Conservation (phyloP, 2,329 filamentous ascomycete species). For the Capronia coronata region DNA sequence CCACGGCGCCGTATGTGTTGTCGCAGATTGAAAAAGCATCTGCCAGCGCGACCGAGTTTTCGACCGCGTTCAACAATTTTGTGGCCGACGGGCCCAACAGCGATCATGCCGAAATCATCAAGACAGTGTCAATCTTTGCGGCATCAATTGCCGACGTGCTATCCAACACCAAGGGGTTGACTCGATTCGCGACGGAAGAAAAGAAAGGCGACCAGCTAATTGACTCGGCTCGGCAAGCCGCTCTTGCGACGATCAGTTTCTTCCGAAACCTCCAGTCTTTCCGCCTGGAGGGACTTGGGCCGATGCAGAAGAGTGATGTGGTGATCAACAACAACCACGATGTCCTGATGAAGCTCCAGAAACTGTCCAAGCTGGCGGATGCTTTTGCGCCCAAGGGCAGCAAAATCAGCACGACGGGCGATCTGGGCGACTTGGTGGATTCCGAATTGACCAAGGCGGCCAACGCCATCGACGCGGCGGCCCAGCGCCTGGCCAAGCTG, state of each 20-base stretch:
- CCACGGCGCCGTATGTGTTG: slow-evolving; percentile 85
- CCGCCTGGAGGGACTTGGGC: slow-evolving; percentile 81
- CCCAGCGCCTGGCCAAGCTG: slow-evolving; percentile 79
- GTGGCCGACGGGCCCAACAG: slow-evolving; percentile 93
- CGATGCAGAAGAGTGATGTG: slow-evolving; percentile 88
- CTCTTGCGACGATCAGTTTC: slow-evolving; percentile 82
- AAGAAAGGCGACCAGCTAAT: slow-evolving; percentile 86
- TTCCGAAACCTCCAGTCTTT: slow-evolving; percentile 93
- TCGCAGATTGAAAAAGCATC: slow-evolving; percentile 97
- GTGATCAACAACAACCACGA: slow-evolving; percentile 97
- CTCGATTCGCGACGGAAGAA: slow-evolving; percentile 86
- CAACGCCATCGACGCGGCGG: slow-evolving; percentile 88
- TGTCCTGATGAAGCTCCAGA: slow-evolving; percentile 87
- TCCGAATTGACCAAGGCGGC: slow-evolving; percentile 86
- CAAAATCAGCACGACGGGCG: slow-evolving; percentile 64
- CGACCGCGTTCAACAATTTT: slow-evolving; percentile 96
- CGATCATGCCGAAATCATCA: slow-evolving; percentile 83
- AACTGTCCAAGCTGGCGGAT: slow-evolving; percentile 87
- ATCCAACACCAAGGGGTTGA: slow-evolving; percentile 92
- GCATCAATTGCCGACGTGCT: slow-evolving; percentile 86
- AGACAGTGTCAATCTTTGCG: slow-evolving; percentile 82
- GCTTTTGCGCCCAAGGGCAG: slow-evolving; percentile 80
- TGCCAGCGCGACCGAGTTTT: slow-evolving; percentile 90
- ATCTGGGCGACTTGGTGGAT: slow-evolving; percentile 89
- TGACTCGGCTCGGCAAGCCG: slow-evolving; percentile 74